Evolutionary conservation across 148 eudicot genomes (phyloP), one percentile per base, ranked within the genome.

Genomic region (Camellia japonica): DNA sequence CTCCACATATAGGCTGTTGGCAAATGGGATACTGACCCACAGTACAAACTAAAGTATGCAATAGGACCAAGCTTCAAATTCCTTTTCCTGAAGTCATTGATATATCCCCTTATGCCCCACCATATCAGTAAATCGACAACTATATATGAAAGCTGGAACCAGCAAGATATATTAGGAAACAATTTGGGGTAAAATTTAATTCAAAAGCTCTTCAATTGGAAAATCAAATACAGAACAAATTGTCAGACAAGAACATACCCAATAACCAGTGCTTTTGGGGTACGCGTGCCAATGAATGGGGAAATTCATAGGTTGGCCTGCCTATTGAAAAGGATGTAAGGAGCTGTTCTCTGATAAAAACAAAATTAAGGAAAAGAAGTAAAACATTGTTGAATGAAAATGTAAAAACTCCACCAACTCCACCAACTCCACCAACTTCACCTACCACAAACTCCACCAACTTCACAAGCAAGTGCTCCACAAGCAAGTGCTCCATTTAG

Each of bases 1-100:
- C 99, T 96, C 99, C 99, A 96, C 93, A 96, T 96, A 80, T 96
- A 96, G 77, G 92, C 93, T 11, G 92, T 93, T 56, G 99, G 99
- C 56, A 92, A 83, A 85, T 96, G 95, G 89, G 94, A 83, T 60
- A 89, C 83, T 30, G 99, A 96, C 59, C 93, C 98, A 73, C 76
- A 86, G 81, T 92, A 96, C 75, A 87, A 87, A 87, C 93, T 96
- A 68, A 94, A 92, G 89, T 93, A 96, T 47, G 97, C 90, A 68
- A 96, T 91, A 13, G 98, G 95, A 84, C 93, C 73, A 81, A 96
- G 99, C 82, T 89, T 94, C 88, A 96, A 84, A 78, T 87, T 89
- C 76, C 74, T 89, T 82, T 85, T 87, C 73, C 98, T 90, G 85
- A 92, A 88, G 83, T 90, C 91, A 73, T 96, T 96, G 46, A 96